These are phyloP conservation scores for Flaveria trinervia DNA, from an alignment of 129 eudicot genomes.

Conservation along the genomic window DNA sequence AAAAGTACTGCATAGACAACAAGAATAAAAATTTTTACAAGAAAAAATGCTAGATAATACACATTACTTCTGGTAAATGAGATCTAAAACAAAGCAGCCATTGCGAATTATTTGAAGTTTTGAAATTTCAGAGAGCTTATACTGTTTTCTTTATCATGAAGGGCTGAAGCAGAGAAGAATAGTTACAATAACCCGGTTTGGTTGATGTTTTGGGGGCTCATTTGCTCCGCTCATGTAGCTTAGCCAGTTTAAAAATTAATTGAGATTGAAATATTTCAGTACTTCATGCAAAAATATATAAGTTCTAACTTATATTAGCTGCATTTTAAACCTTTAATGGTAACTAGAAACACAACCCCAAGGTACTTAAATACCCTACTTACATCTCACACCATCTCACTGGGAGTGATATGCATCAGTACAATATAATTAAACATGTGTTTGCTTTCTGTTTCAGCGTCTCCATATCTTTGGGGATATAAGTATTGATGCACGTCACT, in stretches of 20 bases:
- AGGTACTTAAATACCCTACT: neutral
- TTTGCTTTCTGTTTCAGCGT: neutral
- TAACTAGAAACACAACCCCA: neutral
- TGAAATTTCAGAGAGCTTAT: neutral
- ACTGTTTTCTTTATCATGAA: neutral
- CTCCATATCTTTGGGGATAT: neutral
- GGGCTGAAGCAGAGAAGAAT: neutral
- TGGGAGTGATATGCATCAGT: conserved; percentile 2
- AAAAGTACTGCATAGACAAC: neutral
- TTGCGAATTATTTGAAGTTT: neutral
- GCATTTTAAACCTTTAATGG: neutral
- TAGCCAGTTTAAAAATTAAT: neutral
- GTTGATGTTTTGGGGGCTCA: neutral
- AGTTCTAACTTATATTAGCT: conserved; percentile 5
- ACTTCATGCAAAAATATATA: neutral
- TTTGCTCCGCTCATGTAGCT: neutral
- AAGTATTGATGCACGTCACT: too few relatives aligned
- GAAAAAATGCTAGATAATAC: neutral
- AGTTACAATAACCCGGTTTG: neutral
- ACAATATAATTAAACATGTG: neutral
- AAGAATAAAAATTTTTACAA: neutral
- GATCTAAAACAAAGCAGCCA: neutral
- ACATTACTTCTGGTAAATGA: neutral
- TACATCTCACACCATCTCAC: neutral
- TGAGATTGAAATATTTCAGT: conserved; percentile 6